phyloP scores from a whole-genome alignment of 768 basidiomycete species.

The Termitomyces sp. region DNA sequence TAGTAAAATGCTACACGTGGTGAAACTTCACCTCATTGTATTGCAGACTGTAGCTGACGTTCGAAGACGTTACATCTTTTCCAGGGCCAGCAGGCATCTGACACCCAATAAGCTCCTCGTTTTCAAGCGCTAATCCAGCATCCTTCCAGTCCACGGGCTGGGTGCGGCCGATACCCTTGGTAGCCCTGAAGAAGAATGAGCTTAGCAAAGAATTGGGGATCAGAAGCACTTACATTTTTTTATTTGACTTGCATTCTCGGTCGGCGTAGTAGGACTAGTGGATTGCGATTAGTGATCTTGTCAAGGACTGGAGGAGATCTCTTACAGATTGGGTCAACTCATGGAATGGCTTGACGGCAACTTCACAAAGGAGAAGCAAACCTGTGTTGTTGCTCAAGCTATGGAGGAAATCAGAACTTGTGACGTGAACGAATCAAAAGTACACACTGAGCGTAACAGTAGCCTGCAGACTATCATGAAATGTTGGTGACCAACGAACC shows the following conservation, averaged over 20 bases:
- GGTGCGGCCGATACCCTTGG: slow-evolving; percentile 47
- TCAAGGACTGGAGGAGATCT: not conserved
- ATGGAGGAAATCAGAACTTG: slow-evolving; percentile 7
- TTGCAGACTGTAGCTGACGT: slow-evolving; percentile 25
- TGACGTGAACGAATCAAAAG: not conserved
- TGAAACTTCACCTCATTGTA: slow-evolving; percentile 50
- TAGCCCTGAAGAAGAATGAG: slow-evolving; percentile 29
- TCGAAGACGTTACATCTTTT: slow-evolving; percentile 21
- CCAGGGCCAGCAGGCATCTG: slow-evolving; percentile 54
- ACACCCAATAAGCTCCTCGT: slow-evolving; percentile 45
- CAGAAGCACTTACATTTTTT: slow-evolving; percentile 27
- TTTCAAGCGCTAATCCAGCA: slow-evolving; percentile 42
- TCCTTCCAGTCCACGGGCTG: slow-evolving; percentile 56
- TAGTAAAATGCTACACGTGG: not conserved
- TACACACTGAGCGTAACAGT: slow-evolving; percentile 45
- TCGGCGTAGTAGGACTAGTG: slow-evolving; percentile 43
- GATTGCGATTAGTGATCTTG: not conserved
- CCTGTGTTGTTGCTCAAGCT: slow-evolving; percentile 48
- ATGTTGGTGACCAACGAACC: not conserved
- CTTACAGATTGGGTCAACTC: slow-evolving; percentile 36
- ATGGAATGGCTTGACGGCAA: slow-evolving; percentile 49
- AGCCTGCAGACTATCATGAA: slow-evolving; percentile 42
- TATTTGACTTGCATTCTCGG: slow-evolving; percentile 33
- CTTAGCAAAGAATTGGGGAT: not conserved
- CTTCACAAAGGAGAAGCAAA: slow-evolving; percentile 56